These are phyloP conservation scores for Geosmithia morbida DNA, from an alignment of 2,329 filamentous ascomycete species.

Conservation along the genomic window DNA sequence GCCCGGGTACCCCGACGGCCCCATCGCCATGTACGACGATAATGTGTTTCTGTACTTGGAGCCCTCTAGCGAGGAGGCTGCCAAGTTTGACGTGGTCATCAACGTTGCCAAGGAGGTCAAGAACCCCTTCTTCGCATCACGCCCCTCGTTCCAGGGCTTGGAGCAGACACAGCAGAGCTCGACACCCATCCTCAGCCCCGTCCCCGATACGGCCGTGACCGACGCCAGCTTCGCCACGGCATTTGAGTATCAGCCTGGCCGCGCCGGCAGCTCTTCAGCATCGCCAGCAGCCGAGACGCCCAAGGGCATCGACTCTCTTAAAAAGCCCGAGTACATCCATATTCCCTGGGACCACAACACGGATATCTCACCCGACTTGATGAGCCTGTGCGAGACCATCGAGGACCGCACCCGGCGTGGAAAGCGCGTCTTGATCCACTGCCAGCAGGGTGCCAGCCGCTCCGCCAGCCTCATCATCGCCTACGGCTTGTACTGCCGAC, in stretches of 20 bases:
- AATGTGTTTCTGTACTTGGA: conserved; percentile 69
- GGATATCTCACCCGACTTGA: conserved; percentile 65
- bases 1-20: conserved; percentile 69
- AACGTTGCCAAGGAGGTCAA: conserved; percentile 73
- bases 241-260: conserved; percentile 34
- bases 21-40: conserved; percentile 68
- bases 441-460: conserved; percentile 73
- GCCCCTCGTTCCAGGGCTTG: conserved; percentile 12
- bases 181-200: conserved; percentile 18
- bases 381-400: conserved; percentile 61
- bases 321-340: conserved; percentile 68
- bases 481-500: conserved; percentile 69
- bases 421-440: conserved; percentile 71
- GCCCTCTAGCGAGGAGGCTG: conserved; percentile 62
- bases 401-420: conserved; percentile 57
- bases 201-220: conserved; percentile 40
- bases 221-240: conserved; percentile 44
- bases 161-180: conserved; percentile 11
- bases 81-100: conserved; percentile 67
- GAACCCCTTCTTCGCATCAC: conserved; percentile 49
- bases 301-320: conserved; percentile 27
- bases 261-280: conserved; percentile 3
- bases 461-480: conserved; percentile 79
- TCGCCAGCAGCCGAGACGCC: conserved; percentile 21
- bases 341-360: conserved; percentile 84